These are phyloP conservation scores for Sicyos baderoa DNA, from an alignment of 306 rosid species.

Conservation along the genomic window DNA sequence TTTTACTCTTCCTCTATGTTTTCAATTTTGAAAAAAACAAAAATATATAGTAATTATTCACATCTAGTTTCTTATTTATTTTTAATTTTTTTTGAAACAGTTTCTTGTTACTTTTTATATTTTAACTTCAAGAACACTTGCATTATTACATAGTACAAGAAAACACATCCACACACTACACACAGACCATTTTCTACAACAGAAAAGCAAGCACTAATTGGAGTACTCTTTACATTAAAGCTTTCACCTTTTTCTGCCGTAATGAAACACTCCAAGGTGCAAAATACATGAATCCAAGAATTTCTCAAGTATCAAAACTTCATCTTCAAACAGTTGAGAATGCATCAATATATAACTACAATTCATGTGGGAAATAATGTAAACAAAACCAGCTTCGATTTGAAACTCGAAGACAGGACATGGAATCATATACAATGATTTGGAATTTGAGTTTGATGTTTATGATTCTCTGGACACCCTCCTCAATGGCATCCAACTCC, in stretches of 20 bases:
- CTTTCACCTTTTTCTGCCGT: conserved; percentile 4
- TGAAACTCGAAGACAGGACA: conserved; percentile 21
- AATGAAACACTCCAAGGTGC: conserved; percentile 27
- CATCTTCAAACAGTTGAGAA: conserved; percentile 17
- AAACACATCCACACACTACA: neutral
- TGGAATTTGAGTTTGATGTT: conserved; percentile 24
- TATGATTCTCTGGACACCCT: conserved; percentile 29
- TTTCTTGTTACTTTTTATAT: too few relatives aligned
- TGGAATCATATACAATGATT: conserved; percentile 29
- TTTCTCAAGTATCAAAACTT: conserved; percentile 3
- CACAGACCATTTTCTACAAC: neutral
- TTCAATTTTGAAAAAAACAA: too few relatives aligned
- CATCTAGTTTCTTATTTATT: too few relatives aligned
- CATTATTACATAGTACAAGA: too few relatives aligned
- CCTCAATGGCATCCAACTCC: conserved; percentile 22
- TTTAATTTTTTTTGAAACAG: too few relatives aligned
- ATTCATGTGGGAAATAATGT: too few relatives aligned
- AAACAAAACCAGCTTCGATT: too few relatives aligned
- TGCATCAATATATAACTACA: conserved; percentile 4
- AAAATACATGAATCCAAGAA: conserved; percentile 28
- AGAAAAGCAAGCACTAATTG: neutral
- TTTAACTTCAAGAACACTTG: too few relatives aligned
- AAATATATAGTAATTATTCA: too few relatives aligned
- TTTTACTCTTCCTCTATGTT: too few relatives aligned
- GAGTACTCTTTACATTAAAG: too few relatives aligned